Conservation (phyloP, 148 eudicot species). For the Cornus controversa region DNA sequence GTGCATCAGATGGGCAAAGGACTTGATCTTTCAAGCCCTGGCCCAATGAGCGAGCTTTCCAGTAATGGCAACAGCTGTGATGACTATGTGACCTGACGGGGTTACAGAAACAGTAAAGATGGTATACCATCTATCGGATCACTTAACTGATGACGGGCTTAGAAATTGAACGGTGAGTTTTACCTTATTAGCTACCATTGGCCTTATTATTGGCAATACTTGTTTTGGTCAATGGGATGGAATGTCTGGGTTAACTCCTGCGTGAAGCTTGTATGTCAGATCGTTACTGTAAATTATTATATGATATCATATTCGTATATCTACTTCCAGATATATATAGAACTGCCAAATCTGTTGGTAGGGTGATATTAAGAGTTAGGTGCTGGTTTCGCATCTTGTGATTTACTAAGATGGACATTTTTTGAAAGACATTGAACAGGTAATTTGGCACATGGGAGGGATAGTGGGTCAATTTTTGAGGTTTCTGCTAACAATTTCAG, state of each 20-base stretch:
- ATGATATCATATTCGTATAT: neutral
- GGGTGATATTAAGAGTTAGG: no score
- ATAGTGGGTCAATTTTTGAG: neutral
- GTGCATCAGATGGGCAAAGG: slow-evolving; percentile 55
- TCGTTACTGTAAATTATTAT: neutral
- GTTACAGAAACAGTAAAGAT: neutral
- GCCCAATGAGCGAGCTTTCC: slow-evolving; percentile 6
- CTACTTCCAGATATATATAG: neutral
- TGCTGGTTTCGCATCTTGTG: neutral
- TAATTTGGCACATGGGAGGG: no score
- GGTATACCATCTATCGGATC: neutral
- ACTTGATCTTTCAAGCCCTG: slow-evolving; percentile 21
- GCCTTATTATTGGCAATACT: neutral
- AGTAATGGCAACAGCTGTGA: neutral
- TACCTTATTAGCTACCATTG: neutral
- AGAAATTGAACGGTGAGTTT: neutral
- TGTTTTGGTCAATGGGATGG: neutral
- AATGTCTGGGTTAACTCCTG: neutral
- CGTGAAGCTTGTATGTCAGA: neutral
- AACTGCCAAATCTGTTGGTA: neutral
- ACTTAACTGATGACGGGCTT: neutral
- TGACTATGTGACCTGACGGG: neutral
- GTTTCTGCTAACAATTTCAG: no score
- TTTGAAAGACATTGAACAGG: neutral
- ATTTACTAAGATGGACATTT: neutral